Base-by-base conservation (phyloP, 257 asterid species). In the Paraleonurus japonicus region DNA sequence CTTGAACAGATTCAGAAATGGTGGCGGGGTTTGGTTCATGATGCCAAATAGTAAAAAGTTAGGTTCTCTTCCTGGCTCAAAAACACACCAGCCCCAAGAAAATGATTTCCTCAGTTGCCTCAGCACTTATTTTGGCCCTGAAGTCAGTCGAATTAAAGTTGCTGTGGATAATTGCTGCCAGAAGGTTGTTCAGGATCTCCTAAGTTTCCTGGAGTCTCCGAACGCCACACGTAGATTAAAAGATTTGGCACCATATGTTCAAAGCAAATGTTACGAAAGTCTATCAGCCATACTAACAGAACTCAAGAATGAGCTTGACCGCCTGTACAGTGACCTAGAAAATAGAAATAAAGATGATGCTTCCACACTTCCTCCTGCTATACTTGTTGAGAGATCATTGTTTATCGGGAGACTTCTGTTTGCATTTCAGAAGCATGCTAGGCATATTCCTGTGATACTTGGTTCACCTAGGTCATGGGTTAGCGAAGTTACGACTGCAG, bases 401-500 rank as follows among this genome's bases (percentile, higher is more conserved):
- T 89, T 92, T 78, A 85, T 92, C 53, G 98, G 99, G 50, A 86
- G 98, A 66, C 96, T 95, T 75, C 74, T 92, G 71, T 95, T 89
- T 85, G 97, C 98, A 35, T 88, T 95, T 82, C 98, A 88, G 75
- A 95, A 89, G 89, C 94, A 95, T 79, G 90, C 97, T 41, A 86
- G 79, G 80, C 99, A 92, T 83, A 84, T 95, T 39, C 92, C 96
- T n/a, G 79, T 89, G 39, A 74, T 95, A 73, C 96, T 95, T 69
- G 99, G 99, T 75, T 92, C 97, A 71, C 98, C 97, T 41, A 88
- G 99, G 82, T 88, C 89, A 73, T 95, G 99, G 99, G 73, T 84
- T 74, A 77, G 67, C 70, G 95, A 87, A 73, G 79, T 81, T 76
- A 8, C 70, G 71, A 70, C 77, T 53, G 73, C 80, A 48, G 79